These are phyloP conservation scores for Bonia amplexicaulis DNA, from an alignment of 176 grass and related monocot species.

Conservation along the genomic window DNA sequence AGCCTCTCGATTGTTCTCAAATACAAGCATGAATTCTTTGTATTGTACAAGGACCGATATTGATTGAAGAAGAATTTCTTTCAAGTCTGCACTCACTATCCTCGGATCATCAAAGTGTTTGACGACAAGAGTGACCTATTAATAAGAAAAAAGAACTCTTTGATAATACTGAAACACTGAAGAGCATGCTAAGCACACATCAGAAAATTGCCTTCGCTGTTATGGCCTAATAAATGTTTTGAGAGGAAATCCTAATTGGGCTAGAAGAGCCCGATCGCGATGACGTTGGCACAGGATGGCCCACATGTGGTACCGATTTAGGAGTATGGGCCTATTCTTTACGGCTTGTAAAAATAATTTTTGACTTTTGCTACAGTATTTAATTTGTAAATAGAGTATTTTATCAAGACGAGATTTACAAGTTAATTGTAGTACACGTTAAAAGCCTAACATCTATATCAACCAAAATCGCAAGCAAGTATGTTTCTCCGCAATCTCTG, in stretches of 20 bases:
- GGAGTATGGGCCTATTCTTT: too few species aligned
- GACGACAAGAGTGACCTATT: constrained; percentile 71
- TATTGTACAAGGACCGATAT: constrained; percentile 80
- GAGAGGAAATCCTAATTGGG: not conserved
- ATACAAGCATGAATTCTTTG: constrained; percentile 77
- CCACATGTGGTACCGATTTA: not conserved
- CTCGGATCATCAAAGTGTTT: constrained; percentile 83
- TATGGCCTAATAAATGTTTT: not conserved
- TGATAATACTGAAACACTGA: constrained; percentile 6
- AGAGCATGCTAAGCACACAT: not conserved
- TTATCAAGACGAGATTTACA: too few species aligned
- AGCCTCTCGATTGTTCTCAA: constrained; percentile 80
- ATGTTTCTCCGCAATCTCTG: too few species aligned
- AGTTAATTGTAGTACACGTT: too few species aligned
- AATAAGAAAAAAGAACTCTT: constrained; percentile 12
- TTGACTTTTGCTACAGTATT: too few species aligned
- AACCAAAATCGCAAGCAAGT: too few species aligned
- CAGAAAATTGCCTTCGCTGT: not conserved
- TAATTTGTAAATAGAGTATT: too few species aligned
- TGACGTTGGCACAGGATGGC: not conserved
- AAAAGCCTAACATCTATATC: too few species aligned
- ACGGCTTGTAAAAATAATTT: too few species aligned
- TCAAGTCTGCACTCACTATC: constrained; percentile 72
- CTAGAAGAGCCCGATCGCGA: not conserved
- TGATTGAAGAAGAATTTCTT: constrained; percentile 77